Evolutionary conservation across 2,329 filamentous ascomycete genomes (phyloP), one percentile per base, ranked within the genome.

Genomic region (Rhinocladiella similis): DNA sequence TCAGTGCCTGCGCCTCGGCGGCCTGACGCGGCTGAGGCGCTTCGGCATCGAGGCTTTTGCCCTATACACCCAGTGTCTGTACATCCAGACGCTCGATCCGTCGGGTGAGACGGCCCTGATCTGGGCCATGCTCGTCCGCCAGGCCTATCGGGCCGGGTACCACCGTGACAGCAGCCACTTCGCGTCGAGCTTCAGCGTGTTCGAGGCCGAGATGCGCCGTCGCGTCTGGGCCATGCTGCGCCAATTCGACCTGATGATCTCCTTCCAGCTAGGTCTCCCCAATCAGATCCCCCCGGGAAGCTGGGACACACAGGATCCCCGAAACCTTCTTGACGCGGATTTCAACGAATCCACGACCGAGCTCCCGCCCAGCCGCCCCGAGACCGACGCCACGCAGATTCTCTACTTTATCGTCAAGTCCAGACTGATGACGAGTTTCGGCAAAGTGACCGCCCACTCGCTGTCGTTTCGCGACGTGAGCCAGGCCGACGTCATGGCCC

Each of bases 181-280:
- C 61, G 71, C 79, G 3, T 41, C 38, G 4, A 75, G 72, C 48
- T 77, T 85, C 46, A 75, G 79, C 1, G 74, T 78, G 1, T 83
- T 81, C 57, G 77, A 83, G 54, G 82, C 79, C 7, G 83, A 86
- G 67, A 82, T 78, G 68, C 69, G 76, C 47, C 68, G 76, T 16
- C 72, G 76, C 10, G 50, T 72, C 2, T 78, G 76, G 75, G 64
- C 67, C 16, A 63, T 71, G 35, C 59, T 75, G 7, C 67, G 66
- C 25, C 84, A 87, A 66, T 75, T 88, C 50, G 86, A 88, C 63
- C 70, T 82, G 2, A 70, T 88, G 14, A 77, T 83, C 1, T 80
- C 83, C 1, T 87, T 87, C 64, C 83, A 88, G 63, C 76, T 87
- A 57, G 86, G 86, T 1, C 71, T 88, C 13, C 86, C 86, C 5